Evolutionary conservation across 2,329 filamentous ascomycete species (phyloP).

Genomic region (Lachnellula willkommii): DNA sequence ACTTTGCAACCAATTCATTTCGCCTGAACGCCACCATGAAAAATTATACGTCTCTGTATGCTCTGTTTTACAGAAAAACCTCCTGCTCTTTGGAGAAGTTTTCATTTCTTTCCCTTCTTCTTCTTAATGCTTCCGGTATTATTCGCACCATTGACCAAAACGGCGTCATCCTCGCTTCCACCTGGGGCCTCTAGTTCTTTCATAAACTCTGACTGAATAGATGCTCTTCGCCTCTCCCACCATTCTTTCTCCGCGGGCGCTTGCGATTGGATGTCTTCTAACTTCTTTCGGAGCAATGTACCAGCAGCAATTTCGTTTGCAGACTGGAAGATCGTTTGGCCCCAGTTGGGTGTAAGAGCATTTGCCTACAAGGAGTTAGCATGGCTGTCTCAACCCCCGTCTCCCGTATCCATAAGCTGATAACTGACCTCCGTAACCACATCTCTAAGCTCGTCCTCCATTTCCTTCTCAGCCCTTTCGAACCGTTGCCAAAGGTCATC

Average conservation of each 20-base stretch:
- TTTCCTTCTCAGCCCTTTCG: conserved; percentile 87
- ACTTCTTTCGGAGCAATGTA: conserved; percentile 64
- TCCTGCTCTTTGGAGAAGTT: neutral
- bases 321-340: conserved; percentile 91
- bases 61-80: conserved; percentile 5
- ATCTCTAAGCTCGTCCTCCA: conserved; percentile 91
- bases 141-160: conserved; percentile 59
- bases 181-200: conserved; percentile 69
- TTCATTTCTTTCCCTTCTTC: conserved; percentile 62
- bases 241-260: conserved; percentile 72
- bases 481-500: conserved; percentile 96
- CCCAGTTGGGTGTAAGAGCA: conserved; percentile 82
- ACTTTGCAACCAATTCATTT: conserved; percentile 1
- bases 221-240: conserved; percentile 81
- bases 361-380: conserved; percentile 63
- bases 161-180: conserved; percentile 65
- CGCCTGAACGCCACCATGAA: conserved; percentile 9
- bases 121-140: conserved; percentile 43
- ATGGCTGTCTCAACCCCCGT: neutral
- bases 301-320: conserved; percentile 95
- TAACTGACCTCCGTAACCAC: conserved; percentile 78
- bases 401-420: neutral
- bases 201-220: conserved; percentile 72
- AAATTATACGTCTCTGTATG: neutral
- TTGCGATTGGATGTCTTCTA: conserved; percentile 70